Evolutionary conservation across 192 early-diverging fungal genomes (phyloP), one percentile per base, ranked within the genome.

Genomic region (Oehlia diaphana): DNA sequence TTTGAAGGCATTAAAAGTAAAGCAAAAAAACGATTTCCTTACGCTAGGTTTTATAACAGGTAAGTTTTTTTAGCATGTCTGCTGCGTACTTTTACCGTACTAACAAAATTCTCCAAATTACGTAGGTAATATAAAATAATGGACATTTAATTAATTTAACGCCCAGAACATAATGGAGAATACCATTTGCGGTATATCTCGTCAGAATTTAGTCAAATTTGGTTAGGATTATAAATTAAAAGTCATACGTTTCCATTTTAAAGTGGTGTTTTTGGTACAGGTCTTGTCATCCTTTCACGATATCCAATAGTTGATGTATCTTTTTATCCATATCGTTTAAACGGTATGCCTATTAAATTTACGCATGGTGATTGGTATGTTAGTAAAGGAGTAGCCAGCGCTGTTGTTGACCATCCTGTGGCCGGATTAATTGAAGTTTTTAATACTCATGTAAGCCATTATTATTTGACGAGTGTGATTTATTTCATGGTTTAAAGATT

Each of bases 331-430:
- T 90, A 86, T 74, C 72, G 87, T 19, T 63, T 89, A 69, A 84
- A 86, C 76, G 89, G 89, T 12, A 83, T 83, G 13, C 88, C 89
- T 2, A 80, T 88, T 33, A 87, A 88, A 70, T 50, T 88, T 23
- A 84, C 80, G 16, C 88, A 89, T 65, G 89, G 89, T 8, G 89
- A 90, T 62, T 90, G 79, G 79, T 90, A 88, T 78, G 86, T 86
- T 1, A 88, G 89, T 44, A 90, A 90, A 81, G 86, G 89, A 14
- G 82, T 81, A 50, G 87, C 81, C 4, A 85, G 84, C 61, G 87
- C 81, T 9, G 82, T 82, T 13, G 77, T 90, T 44, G 80, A 82
- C 7, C 89, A 90, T 77, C 89, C 89, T 0, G 81, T 77, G 10
- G 81, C 83, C 70, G 89, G 89, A 23, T 74, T 86, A 23, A 84